Conservation (phyloP, 306 rosid genomes). For the Lathyrus aphaca region DNA sequence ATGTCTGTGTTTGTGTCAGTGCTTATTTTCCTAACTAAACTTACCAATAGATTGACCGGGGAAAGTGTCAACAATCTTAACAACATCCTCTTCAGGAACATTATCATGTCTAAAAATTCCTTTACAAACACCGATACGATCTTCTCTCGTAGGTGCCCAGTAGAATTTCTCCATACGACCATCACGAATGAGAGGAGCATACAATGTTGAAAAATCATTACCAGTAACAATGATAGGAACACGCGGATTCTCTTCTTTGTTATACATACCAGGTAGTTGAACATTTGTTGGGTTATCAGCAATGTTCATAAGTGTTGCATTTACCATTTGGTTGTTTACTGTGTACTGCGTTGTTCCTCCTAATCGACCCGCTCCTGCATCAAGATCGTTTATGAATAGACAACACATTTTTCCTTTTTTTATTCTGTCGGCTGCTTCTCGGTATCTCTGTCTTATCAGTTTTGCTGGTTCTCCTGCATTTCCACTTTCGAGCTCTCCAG, state of each 20-base stretch:
- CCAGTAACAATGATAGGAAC: conserved; percentile 98
- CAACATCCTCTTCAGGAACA: conserved; percentile 47
- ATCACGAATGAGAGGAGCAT: conserved; percentile 98
- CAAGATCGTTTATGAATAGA: conserved; percentile 95
- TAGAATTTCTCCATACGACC: conserved; percentile 99
- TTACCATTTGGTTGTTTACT: conserved; percentile 98
- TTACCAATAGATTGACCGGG: conserved; percentile 97
- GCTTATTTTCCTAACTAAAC: background rate
- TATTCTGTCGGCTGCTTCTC: conserved; percentile 94
- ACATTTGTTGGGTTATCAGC: conserved; percentile 96
- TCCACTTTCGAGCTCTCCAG: conserved; percentile 97
- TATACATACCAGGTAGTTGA: conserved; percentile 99
- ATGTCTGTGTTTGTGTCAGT: no score
- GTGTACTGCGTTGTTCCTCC: conserved; percentile 99
- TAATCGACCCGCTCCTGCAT: conserved; percentile 94
- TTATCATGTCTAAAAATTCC: conserved; percentile 84
- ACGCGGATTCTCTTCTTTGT: conserved; percentile 95
- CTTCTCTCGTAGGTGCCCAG: conserved; percentile 97
- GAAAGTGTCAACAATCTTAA: conserved; percentile 88
- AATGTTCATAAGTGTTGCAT: conserved; percentile 98
- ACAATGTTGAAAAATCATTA: conserved; percentile 91
- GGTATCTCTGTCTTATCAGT: conserved; percentile 88
- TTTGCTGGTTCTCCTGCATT: conserved; percentile 99
- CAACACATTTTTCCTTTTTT: conserved; percentile 87
- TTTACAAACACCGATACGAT: conserved; percentile 82